These are phyloP conservation scores for Quercus engelmannii DNA, from an alignment of 306 rosid genomes.

Conservation along the genomic window DNA sequence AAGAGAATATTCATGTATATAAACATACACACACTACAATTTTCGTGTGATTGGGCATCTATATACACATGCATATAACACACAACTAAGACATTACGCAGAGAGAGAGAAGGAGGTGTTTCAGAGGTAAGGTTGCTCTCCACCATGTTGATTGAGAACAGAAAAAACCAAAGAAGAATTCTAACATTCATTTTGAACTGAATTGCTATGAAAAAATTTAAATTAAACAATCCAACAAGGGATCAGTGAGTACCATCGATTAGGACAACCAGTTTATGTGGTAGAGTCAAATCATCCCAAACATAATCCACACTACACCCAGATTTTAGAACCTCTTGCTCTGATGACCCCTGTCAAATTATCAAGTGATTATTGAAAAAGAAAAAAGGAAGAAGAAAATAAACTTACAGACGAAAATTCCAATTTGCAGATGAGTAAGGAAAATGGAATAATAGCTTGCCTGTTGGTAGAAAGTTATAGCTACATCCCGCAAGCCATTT, in stretches of 20 bases:
- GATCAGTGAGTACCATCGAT: constrained; percentile 49
- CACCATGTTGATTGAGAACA: neutral
- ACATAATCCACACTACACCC: constrained; percentile 64
- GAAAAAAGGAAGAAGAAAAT: neutral
- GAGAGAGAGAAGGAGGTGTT: neutral
- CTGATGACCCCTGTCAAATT: constrained; percentile 59
- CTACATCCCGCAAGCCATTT: constrained; percentile 53
- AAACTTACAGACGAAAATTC: neutral
- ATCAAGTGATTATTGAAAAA: constrained; percentile 24
- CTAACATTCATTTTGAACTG: neutral
- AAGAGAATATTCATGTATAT: neutral
- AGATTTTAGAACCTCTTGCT: constrained; percentile 80
- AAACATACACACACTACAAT: neutral
- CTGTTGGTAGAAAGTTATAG: constrained; percentile 90
- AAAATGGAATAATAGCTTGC: constrained; percentile 34
- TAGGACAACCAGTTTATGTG: constrained; percentile 63
- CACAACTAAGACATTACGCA: neutral
- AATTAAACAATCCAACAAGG: constrained; percentile 8
- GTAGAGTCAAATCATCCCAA: constrained; percentile 94
- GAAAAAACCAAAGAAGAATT: neutral
- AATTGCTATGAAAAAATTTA: neutral
- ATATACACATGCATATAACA: neutral
- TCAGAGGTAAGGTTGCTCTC: constrained; percentile 2
- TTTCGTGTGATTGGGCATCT: neutral
- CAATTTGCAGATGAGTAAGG: constrained; percentile 15